Evolutionary conservation across 2,329 filamentous ascomycete genomes (phyloP), one percentile per base, ranked within the genome.

Genomic region (Pseudogymnoascus sp.): DNA sequence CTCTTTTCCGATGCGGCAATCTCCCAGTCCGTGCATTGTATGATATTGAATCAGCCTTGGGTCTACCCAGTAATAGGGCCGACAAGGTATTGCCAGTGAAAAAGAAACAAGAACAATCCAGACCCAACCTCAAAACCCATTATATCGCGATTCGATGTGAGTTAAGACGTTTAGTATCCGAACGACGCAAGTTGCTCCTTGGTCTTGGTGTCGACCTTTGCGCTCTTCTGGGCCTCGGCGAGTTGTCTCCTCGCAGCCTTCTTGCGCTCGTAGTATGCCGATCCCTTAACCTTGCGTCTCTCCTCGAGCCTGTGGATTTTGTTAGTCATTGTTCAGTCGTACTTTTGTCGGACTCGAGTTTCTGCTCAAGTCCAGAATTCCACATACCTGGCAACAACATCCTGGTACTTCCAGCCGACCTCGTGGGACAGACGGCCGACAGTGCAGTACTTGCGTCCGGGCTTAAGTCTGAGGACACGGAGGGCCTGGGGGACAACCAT

Each of bases 371-470:
- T 7, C 47, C 25, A 32, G 47, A 32, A 7, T 54, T 54, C n/a
- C 47, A 54, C 47, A 54, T 54, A 97, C 92, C 90, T 91, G 74
- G 88, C 89, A 81, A 99, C 94, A 76, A 99, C 92, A 77, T 97
- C 93, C 86, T 97, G 90, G 89, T 99, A 97, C 84, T 99, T 99
- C 94, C 94, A 99, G 82, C 94, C 94, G 75, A 97, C 94, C 84
- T 99, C 94, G 81, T 97, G 92, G 80, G 90, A 94, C 76, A 99
- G 84, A 81, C 94, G 88, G 73, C 94, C 94, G 72, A 99, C 93
- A 69, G 92, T 96, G 90, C 94, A 99, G 90, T 96, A 99, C 88
- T 99, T 99, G 84, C 94, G 91, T 76, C 94, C 94, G 74, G 94
- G 94, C 86, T 97, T 95, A 78, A 99, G 85, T 78, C 94, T 86